Evolutionary conservation across 805 yeast genomes (phyloP).

Genomic region (Hermanozyma aechmeae): DNA sequence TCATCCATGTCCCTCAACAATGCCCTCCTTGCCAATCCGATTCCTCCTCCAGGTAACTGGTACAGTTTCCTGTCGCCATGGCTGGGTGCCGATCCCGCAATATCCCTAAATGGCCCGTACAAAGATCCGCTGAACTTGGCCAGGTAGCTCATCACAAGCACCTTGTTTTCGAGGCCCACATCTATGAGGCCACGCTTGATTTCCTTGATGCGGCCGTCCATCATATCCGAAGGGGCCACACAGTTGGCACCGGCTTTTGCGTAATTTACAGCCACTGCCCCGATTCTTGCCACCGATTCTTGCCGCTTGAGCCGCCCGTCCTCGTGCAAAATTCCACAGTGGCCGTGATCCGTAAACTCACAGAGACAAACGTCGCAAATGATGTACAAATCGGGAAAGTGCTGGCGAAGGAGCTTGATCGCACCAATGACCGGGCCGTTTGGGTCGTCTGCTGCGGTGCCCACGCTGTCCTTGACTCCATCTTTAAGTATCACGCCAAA

Average conservation of each 20-base stretch:
- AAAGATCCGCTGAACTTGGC: slow-evolving; percentile 89
- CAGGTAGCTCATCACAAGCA: slow-evolving; percentile 85
- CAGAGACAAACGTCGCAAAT: slow-evolving; percentile 95
- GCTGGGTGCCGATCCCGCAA: slow-evolving; percentile 87
- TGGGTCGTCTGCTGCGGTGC: slow-evolving; percentile 92
- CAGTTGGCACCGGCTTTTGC: slow-evolving; percentile 94
- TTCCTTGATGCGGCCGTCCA: slow-evolving; percentile 87
- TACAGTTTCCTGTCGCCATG: slow-evolving; percentile 88
- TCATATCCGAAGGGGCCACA: slow-evolving; percentile 97
- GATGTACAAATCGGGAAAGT: slow-evolving; percentile 77
- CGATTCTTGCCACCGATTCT: slow-evolving; percentile 68
- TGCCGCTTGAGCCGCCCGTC: slow-evolving; percentile 81
- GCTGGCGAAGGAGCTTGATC: slow-evolving; percentile 49
- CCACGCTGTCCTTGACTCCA: slow-evolving; percentile 70
- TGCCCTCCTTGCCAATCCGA: slow-evolving; percentile 92
- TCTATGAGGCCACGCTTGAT: slow-evolving; percentile 79
- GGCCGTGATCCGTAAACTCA: slow-evolving; percentile 97
- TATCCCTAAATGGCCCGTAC: slow-evolving; percentile 97
- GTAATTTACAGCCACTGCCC: slow-evolving; percentile 90
- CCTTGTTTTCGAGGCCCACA: slow-evolving; percentile 76
- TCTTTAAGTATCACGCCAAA: slow-evolving; percentile 84
- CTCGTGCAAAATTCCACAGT: slow-evolving; percentile 83
- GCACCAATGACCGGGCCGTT: slow-evolving; percentile 88
- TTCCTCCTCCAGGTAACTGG: slow-evolving; percentile 88
- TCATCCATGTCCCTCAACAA: slow-evolving; percentile 75